Evolutionary conservation across 73 alveolate genomes (phyloP), one percentile per base, ranked within the genome.

Genomic region (Blepharisma stoltei): DNA sequence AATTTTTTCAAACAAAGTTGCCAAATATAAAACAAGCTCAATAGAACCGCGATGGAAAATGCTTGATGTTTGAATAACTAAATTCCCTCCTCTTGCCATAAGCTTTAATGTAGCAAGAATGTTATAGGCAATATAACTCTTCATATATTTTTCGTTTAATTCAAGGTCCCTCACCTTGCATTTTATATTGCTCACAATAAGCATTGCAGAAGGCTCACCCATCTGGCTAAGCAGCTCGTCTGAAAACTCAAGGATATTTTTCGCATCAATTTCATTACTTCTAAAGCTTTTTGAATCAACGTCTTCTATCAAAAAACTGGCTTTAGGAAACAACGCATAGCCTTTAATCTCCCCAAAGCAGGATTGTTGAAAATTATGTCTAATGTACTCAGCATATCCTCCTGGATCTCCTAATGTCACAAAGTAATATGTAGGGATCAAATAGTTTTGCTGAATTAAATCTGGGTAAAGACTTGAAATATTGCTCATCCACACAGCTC

Each of bases 1-100:
- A 20, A 60, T 60, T 8, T 14, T 20, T 14, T 14, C 23, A 38
- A 60, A 60, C 14, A 60, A 60, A 14, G 73, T 14, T 18, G 73
- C 37, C 14, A 25, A n/a, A 8, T 14, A 20, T 8, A 14, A 60
- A 20, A 60, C 23, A 1, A 60, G 45, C 23, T 60, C 73, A 1
- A 60, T 60, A 18, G 73, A 14, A 2, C 46, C 2, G 5, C 46
- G 73, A 25, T 60, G 73, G 3, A 11, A 18, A 25, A 38, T 60
- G 5, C 23, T 60, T 8, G 14, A 60, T 0, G 23, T 8, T 25
- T 60, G 14, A 14, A 18, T 11, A 25, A 60, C 46, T 38, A 60
- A 9, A 25, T 60, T 60, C 2, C 73, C 73, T 20, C 73, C 73
- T 20, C 45, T n/a, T 8, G 73, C 73, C 11, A 60, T 8, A 18